Evolutionary conservation across 2,329 filamentous ascomycete genomes (phyloP), one percentile per base, ranked within the genome.

Genomic region (Arachnopeziza araneosa): DNA sequence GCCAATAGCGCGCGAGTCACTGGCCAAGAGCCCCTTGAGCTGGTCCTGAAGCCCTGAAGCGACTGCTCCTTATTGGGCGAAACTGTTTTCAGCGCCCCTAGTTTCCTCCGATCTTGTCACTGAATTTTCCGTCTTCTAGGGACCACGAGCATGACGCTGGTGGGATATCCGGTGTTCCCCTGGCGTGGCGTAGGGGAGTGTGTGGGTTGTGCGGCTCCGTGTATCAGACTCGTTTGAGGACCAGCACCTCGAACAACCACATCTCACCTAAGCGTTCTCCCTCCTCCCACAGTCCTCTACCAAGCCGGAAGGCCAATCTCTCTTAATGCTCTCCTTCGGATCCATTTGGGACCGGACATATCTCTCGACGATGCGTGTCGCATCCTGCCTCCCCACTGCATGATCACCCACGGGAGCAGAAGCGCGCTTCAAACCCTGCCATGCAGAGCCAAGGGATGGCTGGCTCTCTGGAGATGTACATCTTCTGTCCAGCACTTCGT

Each of bases 201-300:
- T 44, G 36, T 44, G 52, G 32, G 49, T 50, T 30, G 23, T 21
- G 52, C 23, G 52, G 52, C 23, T 54, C 52, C 54, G 10, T 54
- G 66, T 67, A 50, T 64, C 66, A 66, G 57, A 9, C 36, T 24
- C 52, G 66, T 67, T 67, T 64, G 58, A 66, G 55, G 24, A 55
- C 55, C 26, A 51, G 55, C 64, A 56, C 60, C 54, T 44, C 36
- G 36, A 44, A 55, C 48, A n/a, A 52, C 60, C 52, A 55, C 60
- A 22, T 24, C 17, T 51, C 55, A 48, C 48, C 19, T 26, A 51
- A 30, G 48, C 23, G n/a, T 12, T 30, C 24, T 50, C 58, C 53
- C 36, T 19, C 12, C 10, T 12, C 17, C 36, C n/a, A n/a, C n/a
- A n/a, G n/a, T n/a, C 36, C 36, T 4, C 17, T 12, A 14, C 36